Evolutionary conservation across 768 basidiomycete genomes (phyloP).

Genomic region (Boletus bicolor): DNA sequence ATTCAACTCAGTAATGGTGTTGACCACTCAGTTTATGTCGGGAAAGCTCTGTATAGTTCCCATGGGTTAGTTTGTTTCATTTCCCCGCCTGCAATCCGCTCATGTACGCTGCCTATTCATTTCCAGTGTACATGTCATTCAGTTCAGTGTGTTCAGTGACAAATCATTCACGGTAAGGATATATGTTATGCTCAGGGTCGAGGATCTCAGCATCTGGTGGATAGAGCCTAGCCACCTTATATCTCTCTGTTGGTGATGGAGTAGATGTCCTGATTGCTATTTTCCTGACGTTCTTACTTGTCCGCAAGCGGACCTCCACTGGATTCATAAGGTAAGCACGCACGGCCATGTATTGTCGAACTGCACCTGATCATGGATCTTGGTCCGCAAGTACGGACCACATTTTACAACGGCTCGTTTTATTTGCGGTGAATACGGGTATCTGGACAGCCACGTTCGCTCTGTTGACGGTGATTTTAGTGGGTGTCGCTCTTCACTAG

Average conservation of each 20-base stretch:
- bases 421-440: constrained; percentile 25
- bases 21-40: constrained; percentile 1
- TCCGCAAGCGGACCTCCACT: not conserved
- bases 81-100: no score
- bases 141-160: not conserved
- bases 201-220: not conserved
- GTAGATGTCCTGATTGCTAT: constrained; percentile 5
- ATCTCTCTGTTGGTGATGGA: not conserved
- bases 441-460: constrained; percentile 50
- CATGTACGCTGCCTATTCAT: not conserved
- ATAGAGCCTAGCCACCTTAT: not conserved
- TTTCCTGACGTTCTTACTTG: constrained; percentile 4
- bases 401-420: constrained; percentile 5
- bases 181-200: not conserved
- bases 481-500: not conserved
- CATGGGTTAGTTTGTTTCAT: constrained; percentile 4
- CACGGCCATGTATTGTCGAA: not conserved
- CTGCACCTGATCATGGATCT: not conserved
- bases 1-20: not conserved
- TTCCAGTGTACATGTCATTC: not conserved
- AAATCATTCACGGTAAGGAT: not conserved
- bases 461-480: constrained; percentile 28
- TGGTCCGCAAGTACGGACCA: constrained; percentile 2
- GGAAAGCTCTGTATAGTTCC: not conserved
- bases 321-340: not conserved